phyloP scores from a whole-genome alignment of 139 green algal genomes.

The Chlamydomonas eustigma region DNA sequence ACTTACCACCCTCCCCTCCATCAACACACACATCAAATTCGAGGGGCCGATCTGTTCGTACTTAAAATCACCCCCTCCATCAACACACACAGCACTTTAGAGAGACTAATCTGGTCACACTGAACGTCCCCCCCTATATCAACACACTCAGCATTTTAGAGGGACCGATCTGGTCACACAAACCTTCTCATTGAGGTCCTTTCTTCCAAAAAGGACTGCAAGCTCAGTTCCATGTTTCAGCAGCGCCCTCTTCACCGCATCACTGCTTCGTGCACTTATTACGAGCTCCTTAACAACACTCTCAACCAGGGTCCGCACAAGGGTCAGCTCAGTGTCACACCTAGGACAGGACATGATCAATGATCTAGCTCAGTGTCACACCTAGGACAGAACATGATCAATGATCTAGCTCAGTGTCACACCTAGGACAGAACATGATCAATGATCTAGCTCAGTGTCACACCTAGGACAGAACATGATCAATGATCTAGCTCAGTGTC shows the following conservation, averaged over 20 bases:
- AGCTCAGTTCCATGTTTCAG: conserved; percentile 31
- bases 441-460: too few species aligned
- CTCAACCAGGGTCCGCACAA: conserved; percentile 56
- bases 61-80: neutral
- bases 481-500: too few species aligned
- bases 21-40: neutral
- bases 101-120: too few species aligned
- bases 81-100: neutral
- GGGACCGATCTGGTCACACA: too few species aligned
- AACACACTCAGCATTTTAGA: neutral
- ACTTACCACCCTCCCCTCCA: neutral
- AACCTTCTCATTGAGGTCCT: conserved; percentile 18
- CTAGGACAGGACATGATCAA: too few species aligned
- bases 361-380: too few species aligned
- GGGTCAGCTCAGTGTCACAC: conserved; percentile 58
- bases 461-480: too few species aligned
- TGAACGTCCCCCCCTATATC: neutral
- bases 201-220: conserved; percentile 25
- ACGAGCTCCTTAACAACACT: conserved; percentile 71
- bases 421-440: too few species aligned
- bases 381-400: too few species aligned
- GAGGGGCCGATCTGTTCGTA: too few species aligned
- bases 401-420: too few species aligned
- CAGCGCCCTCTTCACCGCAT: conserved; percentile 58
- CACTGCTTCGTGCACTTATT: conserved; percentile 51